phyloP scores from a whole-genome alignment of 176 grass and related monocot genomes.

The Aegilops longissima region DNA sequence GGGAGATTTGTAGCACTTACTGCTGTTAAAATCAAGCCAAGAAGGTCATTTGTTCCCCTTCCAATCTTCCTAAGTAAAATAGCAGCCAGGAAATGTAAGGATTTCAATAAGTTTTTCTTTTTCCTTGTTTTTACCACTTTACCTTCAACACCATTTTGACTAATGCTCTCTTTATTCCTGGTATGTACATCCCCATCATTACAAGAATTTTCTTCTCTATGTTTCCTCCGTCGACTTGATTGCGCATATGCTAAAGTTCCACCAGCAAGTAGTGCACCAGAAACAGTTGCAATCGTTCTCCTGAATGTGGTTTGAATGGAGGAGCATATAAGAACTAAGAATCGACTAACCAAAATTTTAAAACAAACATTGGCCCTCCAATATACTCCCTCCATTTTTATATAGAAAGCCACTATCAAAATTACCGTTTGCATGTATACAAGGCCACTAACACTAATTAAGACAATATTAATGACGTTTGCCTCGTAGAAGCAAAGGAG shows the following conservation, averaged over 20 bases:
- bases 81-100: constrained; percentile 79
- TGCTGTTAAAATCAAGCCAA: constrained; percentile 63
- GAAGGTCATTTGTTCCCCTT: constrained; percentile 64
- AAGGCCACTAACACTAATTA: too few species aligned
- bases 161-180: constrained; percentile 21
- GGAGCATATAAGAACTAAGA: background rate
- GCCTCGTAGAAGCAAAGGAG: too few species aligned
- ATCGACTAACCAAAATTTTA: background rate
- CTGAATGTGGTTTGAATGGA: constrained; percentile 24
- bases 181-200: constrained; percentile 31
- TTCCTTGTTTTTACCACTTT: constrained; percentile 48
- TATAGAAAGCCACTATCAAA: too few species aligned
- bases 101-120: constrained; percentile 67
- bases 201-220: constrained; percentile 16
- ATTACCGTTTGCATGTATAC: too few species aligned
- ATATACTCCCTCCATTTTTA: too few species aligned
- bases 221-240: constrained; percentile 38
- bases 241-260: constrained; percentile 76
- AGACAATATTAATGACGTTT: too few species aligned
- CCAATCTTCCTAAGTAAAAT: constrained; percentile 86
- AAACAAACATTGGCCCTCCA: too few species aligned
- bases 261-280: constrained; percentile 73
- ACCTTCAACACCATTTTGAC: constrained; percentile 53
- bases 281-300: constrained; percentile 66
- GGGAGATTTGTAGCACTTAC: constrained; percentile 41